phyloP scores from a whole-genome alignment of 352 stramenopile genomes.

The Pythium brachiatum region DNA sequence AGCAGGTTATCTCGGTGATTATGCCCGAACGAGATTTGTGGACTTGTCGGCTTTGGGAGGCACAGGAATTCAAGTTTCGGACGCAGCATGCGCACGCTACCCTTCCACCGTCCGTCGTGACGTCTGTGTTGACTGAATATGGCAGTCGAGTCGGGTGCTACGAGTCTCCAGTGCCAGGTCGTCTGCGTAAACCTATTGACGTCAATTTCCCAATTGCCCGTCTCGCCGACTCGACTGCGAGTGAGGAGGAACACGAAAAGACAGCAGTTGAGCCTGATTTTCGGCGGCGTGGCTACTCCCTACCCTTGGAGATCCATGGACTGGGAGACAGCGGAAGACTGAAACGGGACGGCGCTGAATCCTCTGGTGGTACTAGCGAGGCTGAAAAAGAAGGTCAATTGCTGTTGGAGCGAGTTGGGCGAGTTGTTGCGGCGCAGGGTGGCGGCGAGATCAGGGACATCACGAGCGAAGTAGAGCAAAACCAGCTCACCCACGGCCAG shows the following conservation, averaged over 20 bases:
- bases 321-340: neutral
- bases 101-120: constrained; percentile 13
- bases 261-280: constrained; percentile 12
- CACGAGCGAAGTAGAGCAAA: constrained; percentile 43
- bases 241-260: neutral
- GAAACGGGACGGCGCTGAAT: neutral
- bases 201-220: constrained; percentile 23
- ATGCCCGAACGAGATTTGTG: constrained; percentile 33
- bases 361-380: constrained; percentile 23
- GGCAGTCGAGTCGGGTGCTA: constrained; percentile 47
- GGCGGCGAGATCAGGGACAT: constrained; percentile 81
- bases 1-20: neutral
- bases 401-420: constrained; percentile 66
- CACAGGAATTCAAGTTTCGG: constrained; percentile 66
- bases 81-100: constrained; percentile 57
- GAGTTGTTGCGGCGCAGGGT: constrained; percentile 65
- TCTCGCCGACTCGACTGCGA: neutral
- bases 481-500: neutral
- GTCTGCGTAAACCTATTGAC: constrained; percentile 55
- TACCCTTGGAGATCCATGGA: constrained; percentile 18
- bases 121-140: constrained; percentile 10
- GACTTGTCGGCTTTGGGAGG: constrained; percentile 56
- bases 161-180: constrained; percentile 63
- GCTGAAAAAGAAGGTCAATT: constrained; percentile 30
- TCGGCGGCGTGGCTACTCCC: constrained; percentile 13